Evolutionary conservation across 164 flowering plant species (phyloP), one percentile per base, ranked within the genome.

Genomic region (Aristolochia californica): DNA sequence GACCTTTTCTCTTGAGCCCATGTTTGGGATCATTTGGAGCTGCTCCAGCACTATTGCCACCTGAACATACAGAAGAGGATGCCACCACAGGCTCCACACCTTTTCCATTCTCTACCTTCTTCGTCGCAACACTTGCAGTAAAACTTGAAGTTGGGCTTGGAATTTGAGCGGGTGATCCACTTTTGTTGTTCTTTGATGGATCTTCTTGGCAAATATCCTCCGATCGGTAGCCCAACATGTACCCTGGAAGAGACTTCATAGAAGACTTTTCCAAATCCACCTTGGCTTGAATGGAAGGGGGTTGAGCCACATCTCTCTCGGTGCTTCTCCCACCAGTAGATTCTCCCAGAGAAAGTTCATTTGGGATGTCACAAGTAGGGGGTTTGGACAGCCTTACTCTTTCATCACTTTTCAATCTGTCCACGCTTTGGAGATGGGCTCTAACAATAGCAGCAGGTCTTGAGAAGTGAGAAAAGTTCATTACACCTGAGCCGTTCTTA

Each of bases 31-130:
- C 83, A 68, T 75, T 23, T 26, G 23, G 77, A 16, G 89, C 78
- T 49, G 74, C 61, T 67, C 79, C 75, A 25, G 81, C 94, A 16
- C 65, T 66, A 56, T 84, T 79, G 48, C 74, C 83, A 16, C 78
- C 91, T 5, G 98, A 93, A 71, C 98, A 78, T 50, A 83, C 85
- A 12, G 95, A 91, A 56, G 98, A 87, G 44, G 85, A 69, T 64
- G 80, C 85, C 57, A 75, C 75, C 2, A 62, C 75, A 55, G 85
- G 77, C 64, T 78, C 89, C 14, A 61, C 22, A 58, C 45, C 57
- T 72, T 70, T 78, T 47, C 73, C 86, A 61, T 56, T 62, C 56
- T 73, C 78, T 47, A 59, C 63, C 26, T 57, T 65, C 64, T 62
- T 80, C 48, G 48, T 54, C 34, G 57, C 62, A 14, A 66, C 62